Evolutionary conservation across 108 stramenopile species (phyloP).

Genomic region (Schizochytrium sp.): DNA sequence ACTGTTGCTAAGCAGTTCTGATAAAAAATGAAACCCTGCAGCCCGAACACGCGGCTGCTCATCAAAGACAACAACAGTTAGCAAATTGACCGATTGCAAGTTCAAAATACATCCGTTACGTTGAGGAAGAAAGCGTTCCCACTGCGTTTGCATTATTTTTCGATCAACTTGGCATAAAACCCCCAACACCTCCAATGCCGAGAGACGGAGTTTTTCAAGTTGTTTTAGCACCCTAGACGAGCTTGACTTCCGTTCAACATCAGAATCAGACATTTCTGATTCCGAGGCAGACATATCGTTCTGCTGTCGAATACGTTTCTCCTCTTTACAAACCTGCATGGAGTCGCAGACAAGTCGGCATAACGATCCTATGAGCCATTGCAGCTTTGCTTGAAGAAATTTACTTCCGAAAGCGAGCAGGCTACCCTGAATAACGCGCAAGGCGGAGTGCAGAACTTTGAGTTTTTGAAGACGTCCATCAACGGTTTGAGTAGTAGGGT

Average conservation of each 20-base stretch:
- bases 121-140: conserved; percentile 32
- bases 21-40: not conserved
- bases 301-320: conserved; percentile 42
- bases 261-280: conserved; percentile 54
- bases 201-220: conserved; percentile 3
- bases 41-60: conserved; percentile 19
- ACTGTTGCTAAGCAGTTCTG: not conserved
- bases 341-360: not conserved
- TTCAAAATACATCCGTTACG: conserved; percentile 35
- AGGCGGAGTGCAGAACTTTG: not conserved
- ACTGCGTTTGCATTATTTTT: conserved; percentile 8
- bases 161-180: conserved; percentile 21
- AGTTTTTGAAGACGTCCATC: not conserved
- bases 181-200: conserved; percentile 1
- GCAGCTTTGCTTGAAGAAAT: not conserved
- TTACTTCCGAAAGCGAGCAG: not conserved
- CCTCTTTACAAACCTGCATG: not conserved
- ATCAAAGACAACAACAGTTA: conserved; percentile 36
- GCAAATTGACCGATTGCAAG: not conserved
- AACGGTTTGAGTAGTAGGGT: not conserved
- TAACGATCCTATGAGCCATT: not conserved
- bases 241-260: conserved; percentile 37
- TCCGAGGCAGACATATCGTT: conserved; percentile 22
- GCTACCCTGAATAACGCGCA: conserved; percentile 18
- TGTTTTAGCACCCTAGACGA: conserved; percentile 39